phyloP scores from a whole-genome alignment of 2,329 filamentous ascomycete genomes.

The Onygenales sp. region DNA sequence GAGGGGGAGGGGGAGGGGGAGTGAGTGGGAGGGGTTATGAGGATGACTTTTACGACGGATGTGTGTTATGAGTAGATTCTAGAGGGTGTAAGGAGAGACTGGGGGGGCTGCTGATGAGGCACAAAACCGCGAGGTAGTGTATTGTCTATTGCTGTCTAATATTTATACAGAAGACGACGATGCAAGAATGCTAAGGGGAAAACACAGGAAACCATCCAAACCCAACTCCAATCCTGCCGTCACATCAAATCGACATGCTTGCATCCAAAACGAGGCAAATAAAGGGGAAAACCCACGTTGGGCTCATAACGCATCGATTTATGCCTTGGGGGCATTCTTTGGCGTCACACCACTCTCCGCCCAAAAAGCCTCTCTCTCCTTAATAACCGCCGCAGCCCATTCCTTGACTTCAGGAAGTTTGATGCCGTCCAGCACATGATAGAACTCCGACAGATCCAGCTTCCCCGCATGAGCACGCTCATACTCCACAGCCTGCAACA shows the following conservation, averaged over 20 bases:
- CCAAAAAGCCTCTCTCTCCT: constrained; percentile 70
- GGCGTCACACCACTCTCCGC: constrained; percentile 29
- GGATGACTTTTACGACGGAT: neutral
- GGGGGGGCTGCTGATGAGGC: too few relatives aligned
- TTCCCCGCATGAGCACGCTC: constrained; percentile 60
- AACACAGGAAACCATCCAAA: neutral
- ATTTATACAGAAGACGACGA: neutral
- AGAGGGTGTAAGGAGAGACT: too few relatives aligned
- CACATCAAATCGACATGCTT: neutral
- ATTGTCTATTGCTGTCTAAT: neutral
- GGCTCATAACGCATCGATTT: neutral
- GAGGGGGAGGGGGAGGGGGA: constrained; percentile 22
- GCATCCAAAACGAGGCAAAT: neutral
- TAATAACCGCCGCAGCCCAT: constrained; percentile 69
- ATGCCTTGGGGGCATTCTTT: neutral
- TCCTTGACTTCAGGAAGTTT: constrained; percentile 65
- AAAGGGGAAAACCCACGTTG: neutral
- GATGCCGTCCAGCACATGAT: constrained; percentile 65
- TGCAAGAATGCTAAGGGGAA: neutral
- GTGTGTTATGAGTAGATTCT: neutral
- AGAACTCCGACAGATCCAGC: constrained; percentile 78
- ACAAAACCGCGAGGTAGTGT: too few relatives aligned
- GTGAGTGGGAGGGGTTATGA: constrained; percentile 16
- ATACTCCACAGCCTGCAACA: constrained; percentile 95
- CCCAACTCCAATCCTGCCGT: neutral